A percentile compares a stretch with the other conserved stretches of the same genome.
Conservation (phyloP, 768 basidiomycete genomes). For the Naganishia onofrii region DNA sequence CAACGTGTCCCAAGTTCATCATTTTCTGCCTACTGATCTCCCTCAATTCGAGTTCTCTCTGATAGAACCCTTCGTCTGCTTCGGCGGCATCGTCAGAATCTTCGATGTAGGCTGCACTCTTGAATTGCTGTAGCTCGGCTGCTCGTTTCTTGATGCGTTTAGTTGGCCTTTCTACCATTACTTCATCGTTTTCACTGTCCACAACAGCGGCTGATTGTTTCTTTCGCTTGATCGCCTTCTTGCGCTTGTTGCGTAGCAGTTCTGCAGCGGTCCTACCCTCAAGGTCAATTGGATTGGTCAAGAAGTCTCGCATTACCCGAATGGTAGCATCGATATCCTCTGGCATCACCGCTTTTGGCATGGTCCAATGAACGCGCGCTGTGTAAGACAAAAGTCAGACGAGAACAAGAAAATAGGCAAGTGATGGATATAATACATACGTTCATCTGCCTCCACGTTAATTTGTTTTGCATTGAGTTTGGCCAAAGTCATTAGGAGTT, state of each 20-base stretch:
- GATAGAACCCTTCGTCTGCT: constrained; percentile 61
- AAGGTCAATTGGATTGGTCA: constrained; percentile 74
- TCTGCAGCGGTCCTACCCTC: constrained; percentile 67
- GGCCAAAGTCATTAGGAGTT: constrained; percentile 76
- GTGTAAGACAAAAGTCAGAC: background rate
- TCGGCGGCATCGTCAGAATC: constrained; percentile 84
- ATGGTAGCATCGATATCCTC: constrained; percentile 66
- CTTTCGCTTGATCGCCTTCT: constrained; percentile 58
- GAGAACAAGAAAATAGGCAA: too few species aligned
- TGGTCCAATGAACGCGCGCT: constrained; percentile 60
- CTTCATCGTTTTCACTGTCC: constrained; percentile 49
- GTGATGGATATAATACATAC: background rate
- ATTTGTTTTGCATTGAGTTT: constrained; percentile 59
- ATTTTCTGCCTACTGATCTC: constrained; percentile 42
- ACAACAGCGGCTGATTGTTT: constrained; percentile 54
- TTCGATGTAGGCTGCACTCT: constrained; percentile 85
- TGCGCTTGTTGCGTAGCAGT: constrained; percentile 66
- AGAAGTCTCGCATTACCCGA: constrained; percentile 77
- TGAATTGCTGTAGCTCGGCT: constrained; percentile 72
- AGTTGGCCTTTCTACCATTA: constrained; percentile 15
- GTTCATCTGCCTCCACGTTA: constrained; percentile 9
- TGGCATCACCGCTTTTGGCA: constrained; percentile 70
- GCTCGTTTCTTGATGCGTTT: constrained; percentile 52
- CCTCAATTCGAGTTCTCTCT: constrained; percentile 58
- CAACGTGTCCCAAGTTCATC: constrained; percentile 1